Evolutionary conservation across 148 eudicot species (phyloP).

Genomic region (Persicaria tinctoria): DNA sequence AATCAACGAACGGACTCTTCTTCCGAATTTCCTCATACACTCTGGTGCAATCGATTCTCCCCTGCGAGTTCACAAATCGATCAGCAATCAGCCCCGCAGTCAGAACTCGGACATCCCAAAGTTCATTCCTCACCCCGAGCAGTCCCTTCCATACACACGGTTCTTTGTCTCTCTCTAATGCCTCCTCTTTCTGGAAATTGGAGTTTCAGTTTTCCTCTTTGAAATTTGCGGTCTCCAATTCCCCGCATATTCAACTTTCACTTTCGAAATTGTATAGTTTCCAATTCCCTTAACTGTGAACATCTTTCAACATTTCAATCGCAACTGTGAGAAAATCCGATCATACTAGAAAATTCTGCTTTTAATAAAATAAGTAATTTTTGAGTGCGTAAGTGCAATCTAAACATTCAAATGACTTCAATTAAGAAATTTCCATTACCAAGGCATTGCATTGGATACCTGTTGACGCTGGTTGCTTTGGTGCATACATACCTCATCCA

Average conservation of each 20-base stretch:
- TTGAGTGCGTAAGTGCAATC: neutral
- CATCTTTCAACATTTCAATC: neutral
- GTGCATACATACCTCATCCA: slow-evolving; percentile 4
- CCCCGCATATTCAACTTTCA: neutral
- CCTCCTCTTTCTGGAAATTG: no score
- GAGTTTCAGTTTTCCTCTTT: neutral
- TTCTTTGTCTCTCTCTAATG: neutral
- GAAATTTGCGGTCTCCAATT: neutral
- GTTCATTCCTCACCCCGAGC: no score
- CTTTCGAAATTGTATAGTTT: neutral
- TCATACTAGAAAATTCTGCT: neutral
- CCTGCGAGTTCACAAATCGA: no score
- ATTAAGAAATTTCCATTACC: neutral
- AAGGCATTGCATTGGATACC: neutral
- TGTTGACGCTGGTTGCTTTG: slow-evolving; percentile 6
- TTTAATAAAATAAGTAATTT: neutral
- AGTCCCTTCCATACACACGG: neutral
- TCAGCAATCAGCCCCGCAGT: no score
- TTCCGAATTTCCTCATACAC: no score
- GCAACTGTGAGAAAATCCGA: neutral
- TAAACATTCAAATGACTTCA: neutral
- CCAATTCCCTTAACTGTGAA: neutral
- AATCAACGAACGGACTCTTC: no score
- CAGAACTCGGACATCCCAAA: no score
- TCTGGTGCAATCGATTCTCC: no score